phyloP scores from a whole-genome alignment of 192 early-diverging fungal genomes.

The Coemansia sp. region DNA sequence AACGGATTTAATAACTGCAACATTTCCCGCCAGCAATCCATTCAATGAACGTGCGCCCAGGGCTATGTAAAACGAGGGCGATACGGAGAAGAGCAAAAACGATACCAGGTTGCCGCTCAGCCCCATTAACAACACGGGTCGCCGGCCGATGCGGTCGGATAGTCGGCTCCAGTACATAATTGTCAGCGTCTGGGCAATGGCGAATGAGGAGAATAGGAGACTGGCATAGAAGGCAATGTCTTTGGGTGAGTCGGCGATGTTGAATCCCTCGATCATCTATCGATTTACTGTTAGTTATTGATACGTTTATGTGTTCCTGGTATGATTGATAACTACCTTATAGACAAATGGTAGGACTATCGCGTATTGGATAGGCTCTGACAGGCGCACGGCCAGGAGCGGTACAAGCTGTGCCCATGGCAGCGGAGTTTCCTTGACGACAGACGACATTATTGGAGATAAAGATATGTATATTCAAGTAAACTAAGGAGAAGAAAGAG shows the following conservation, averaged over 20 bases:
- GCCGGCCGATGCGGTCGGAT: slow-evolving; percentile 79
- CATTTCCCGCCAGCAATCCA: slow-evolving; percentile 71
- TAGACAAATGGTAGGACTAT: slow-evolving; percentile 61
- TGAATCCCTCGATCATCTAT: slow-evolving; percentile 6
- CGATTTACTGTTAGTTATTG: background rate
- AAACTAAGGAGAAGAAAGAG: background rate
- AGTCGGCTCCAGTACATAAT: slow-evolving; percentile 70
- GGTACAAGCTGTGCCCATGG: slow-evolving; percentile 37
- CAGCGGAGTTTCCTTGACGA: slow-evolving; percentile 30
- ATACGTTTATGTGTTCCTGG: background rate
- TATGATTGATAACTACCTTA: background rate
- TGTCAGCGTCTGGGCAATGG: slow-evolving; percentile 54
- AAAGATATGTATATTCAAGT: slow-evolving; percentile 4
- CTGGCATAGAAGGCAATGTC: slow-evolving; percentile 78
- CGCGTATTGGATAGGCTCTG: slow-evolving; percentile 76
- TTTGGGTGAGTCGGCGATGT: slow-evolving; percentile 67
- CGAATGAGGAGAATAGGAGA: slow-evolving; percentile 55
- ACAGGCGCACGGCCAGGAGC: slow-evolving; percentile 41
- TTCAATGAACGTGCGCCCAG: slow-evolving; percentile 28
- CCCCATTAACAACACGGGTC: slow-evolving; percentile 78
- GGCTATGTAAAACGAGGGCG: slow-evolving; percentile 59
- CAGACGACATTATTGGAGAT: background rate
- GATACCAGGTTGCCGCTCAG: slow-evolving; percentile 74
- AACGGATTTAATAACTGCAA: slow-evolving; percentile 82
- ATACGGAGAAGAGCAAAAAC: slow-evolving; percentile 50